Percentiles rank a stretch among this genome's conserved stretches.
Evolutionary conservation across 495 filamentous ascomycete species (phyloP).

Genomic region (Trichoderma parareesei): DNA sequence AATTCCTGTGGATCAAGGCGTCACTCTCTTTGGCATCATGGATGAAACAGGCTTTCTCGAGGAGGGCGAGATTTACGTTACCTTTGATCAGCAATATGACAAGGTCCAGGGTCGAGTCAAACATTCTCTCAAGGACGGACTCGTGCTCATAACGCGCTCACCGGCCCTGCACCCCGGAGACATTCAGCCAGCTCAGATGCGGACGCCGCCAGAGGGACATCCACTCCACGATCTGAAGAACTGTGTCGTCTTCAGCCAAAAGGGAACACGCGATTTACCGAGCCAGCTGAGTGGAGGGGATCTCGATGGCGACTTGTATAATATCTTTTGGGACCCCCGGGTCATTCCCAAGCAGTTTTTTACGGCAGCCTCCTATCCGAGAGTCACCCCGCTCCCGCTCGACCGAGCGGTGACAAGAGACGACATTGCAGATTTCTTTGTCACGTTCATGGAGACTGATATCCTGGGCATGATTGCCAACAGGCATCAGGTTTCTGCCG

Average conservation of each 20-base stretch:
- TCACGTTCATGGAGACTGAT: slow-evolving; percentile 73
- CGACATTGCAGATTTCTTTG: slow-evolving; percentile 72
- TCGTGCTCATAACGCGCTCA: slow-evolving; percentile 50
- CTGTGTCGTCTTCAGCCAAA: slow-evolving; percentile 68
- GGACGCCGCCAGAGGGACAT: slow-evolving; percentile 46
- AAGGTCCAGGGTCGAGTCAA: slow-evolving; percentile 13
- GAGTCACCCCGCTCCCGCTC: slow-evolving; percentile 44
- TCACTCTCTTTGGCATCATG: slow-evolving; percentile 71
- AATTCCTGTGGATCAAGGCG: slow-evolving; percentile 59
- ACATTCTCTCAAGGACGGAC: slow-evolving; percentile 16
- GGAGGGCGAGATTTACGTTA: slow-evolving; percentile 59
- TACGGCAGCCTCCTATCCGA: slow-evolving; percentile 59
- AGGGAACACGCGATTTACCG: slow-evolving; percentile 63
- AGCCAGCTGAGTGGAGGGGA: slow-evolving; percentile 73
- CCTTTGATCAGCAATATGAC: slow-evolving; percentile 29
- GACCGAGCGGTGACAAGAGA: slow-evolving; percentile 40
- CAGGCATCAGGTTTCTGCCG: slow-evolving; percentile 60
- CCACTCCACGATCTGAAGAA: slow-evolving; percentile 54
- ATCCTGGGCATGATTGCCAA: slow-evolving; percentile 61
- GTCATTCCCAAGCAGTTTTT: slow-evolving; percentile 33
- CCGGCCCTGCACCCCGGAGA: slow-evolving; percentile 78
- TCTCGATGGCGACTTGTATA: slow-evolving; percentile 73
- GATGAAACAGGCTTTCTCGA: slow-evolving; percentile 66
- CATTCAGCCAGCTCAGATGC: slow-evolving; percentile 52
- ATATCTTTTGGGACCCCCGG: slow-evolving; percentile 58